Percentiles rank a stretch among this genome's conserved stretches.
These are phyloP conservation scores for Aquilaria yunnanensis DNA, from an alignment of 345 rosid species.

Conservation along the genomic window DNA sequence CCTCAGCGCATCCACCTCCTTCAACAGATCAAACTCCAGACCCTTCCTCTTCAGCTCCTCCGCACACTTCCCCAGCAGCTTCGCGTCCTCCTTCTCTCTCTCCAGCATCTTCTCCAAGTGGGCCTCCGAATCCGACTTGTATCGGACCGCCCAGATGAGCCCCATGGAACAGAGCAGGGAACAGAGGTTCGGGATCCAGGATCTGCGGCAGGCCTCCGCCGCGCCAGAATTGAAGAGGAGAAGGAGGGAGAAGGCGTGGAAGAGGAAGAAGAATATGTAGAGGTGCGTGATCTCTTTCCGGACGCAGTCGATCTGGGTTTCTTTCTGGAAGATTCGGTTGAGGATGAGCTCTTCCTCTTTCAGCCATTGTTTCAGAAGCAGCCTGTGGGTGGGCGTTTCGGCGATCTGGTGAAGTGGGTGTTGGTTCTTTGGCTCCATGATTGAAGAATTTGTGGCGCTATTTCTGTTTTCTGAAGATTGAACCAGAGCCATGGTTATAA, in stretches of 20 bases:
- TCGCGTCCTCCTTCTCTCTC: slow-evolving; percentile 88
- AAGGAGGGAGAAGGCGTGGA: slow-evolving; percentile 67
- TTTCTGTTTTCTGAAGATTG: slow-evolving; percentile 36
- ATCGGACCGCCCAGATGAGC: slow-evolving; percentile 77
- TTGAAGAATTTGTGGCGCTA: slow-evolving; percentile 39
- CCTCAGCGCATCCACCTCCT: slow-evolving; percentile 87
- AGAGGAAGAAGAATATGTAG: slow-evolving; percentile 82
- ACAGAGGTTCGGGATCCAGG: slow-evolving; percentile 83
- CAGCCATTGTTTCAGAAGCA: slow-evolving; percentile 92
- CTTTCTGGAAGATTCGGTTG: slow-evolving; percentile 65
- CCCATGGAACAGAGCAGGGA: slow-evolving; percentile 68
- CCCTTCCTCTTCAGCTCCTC: slow-evolving; percentile 96
- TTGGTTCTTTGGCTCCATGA: slow-evolving; percentile 43
- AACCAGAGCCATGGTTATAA: slow-evolving; percentile 13
- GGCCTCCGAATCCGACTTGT: slow-evolving; percentile 67
- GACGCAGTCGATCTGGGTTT: slow-evolving; percentile 71
- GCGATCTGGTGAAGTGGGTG: slow-evolving; percentile 95
- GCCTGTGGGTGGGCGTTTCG: slow-evolving; percentile 86
- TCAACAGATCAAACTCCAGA: slow-evolving; percentile 77
- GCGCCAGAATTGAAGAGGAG: slow-evolving; percentile 69
- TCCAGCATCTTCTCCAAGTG: slow-evolving; percentile 74
- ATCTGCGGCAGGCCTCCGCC: slow-evolving; percentile 34
- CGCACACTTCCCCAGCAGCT: slow-evolving; percentile 68
- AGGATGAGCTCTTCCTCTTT: slow-evolving; percentile 88
- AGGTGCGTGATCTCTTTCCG: slow-evolving; percentile 73